Percentiles rank a stretch among this genome's conserved stretches.
These are phyloP conservation scores for Boletus pseudopeckii DNA, from an alignment of 768 basidiomycete genomes.

Conservation along the genomic window DNA sequence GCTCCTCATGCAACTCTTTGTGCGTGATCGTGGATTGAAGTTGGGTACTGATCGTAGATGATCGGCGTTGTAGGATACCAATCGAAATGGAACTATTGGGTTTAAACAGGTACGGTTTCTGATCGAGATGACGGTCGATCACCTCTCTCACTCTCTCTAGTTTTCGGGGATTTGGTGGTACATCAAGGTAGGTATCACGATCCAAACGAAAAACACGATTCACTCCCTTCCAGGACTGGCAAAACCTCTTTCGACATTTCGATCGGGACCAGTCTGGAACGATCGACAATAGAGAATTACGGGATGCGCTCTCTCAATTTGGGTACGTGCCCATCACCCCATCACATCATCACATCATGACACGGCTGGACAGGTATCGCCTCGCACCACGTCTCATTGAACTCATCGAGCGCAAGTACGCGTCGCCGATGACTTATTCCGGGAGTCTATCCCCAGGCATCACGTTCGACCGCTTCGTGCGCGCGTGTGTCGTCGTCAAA, in stretches of 20 bases:
- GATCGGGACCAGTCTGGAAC: constrained; percentile 80
- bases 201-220: background rate
- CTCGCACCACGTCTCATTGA: constrained; percentile 62
- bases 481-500: constrained; percentile 80
- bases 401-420: constrained; percentile 77
- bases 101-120: constrained; percentile 63
- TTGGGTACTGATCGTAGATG: background rate
- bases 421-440: constrained; percentile 35
- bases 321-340: too few species aligned
- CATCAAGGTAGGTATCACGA: constrained; percentile 47
- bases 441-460: constrained; percentile 52
- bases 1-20: constrained; percentile 77
- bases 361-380: constrained; percentile 44
- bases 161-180: constrained; percentile 81
- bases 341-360: background rate
- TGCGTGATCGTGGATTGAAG: constrained; percentile 31
- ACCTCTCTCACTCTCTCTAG: constrained; percentile 22
- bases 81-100: constrained; percentile 74
- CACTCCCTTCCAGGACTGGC: constrained; percentile 62
- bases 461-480: constrained; percentile 83
- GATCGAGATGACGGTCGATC: background rate
- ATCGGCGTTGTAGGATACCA: constrained; percentile 49
- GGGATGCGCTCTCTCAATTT: constrained; percentile 67
- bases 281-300: constrained; percentile 69
- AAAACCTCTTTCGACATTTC: constrained; percentile 78